phyloP scores from a whole-genome alignment of 768 basidiomycete genomes.

The Cantharellus cinnabarinus region DNA sequence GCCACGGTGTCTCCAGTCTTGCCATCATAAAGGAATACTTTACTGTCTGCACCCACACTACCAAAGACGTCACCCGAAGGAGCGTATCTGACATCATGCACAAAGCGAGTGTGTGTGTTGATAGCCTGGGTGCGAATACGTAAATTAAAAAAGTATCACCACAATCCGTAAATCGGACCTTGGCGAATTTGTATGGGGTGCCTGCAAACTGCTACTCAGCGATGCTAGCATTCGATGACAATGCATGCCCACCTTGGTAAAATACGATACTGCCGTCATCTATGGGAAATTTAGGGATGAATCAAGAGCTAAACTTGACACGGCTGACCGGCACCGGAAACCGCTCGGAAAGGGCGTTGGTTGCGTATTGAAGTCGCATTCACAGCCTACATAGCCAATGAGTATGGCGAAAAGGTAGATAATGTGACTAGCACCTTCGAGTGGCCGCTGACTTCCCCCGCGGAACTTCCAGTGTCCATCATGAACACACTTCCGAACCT shows the following conservation, averaged over 20 bases:
- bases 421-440: constrained; percentile 37
- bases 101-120: constrained; percentile 76
- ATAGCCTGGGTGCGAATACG: constrained; percentile 32
- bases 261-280: constrained; percentile 72
- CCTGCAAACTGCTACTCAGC: constrained; percentile 17
- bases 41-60: constrained; percentile 76
- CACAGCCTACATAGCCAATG: constrained; percentile 30
- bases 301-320: not conserved
- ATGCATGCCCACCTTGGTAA: constrained; percentile 37
- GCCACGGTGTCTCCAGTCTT: constrained; percentile 60
- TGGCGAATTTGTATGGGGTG: constrained; percentile 77
- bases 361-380: constrained; percentile 78
- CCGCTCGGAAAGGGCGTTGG: constrained; percentile 79
- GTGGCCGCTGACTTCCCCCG: constrained; percentile 79
- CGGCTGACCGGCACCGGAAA: constrained; percentile 27
- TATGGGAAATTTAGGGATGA: constrained; percentile 18
- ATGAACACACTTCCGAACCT: constrained; percentile 74
- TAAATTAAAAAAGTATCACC: not conserved
- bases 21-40: constrained; percentile 74
- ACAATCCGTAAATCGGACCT: constrained; percentile 11
- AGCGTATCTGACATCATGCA: constrained; percentile 74
- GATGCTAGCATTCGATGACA: not conserved
- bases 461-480: constrained; percentile 64
- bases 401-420: not conserved
- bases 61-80: constrained; percentile 67